phyloP scores from a whole-genome alignment of 2,329 filamentous ascomycete genomes.

The Beauveria sp. region DNA sequence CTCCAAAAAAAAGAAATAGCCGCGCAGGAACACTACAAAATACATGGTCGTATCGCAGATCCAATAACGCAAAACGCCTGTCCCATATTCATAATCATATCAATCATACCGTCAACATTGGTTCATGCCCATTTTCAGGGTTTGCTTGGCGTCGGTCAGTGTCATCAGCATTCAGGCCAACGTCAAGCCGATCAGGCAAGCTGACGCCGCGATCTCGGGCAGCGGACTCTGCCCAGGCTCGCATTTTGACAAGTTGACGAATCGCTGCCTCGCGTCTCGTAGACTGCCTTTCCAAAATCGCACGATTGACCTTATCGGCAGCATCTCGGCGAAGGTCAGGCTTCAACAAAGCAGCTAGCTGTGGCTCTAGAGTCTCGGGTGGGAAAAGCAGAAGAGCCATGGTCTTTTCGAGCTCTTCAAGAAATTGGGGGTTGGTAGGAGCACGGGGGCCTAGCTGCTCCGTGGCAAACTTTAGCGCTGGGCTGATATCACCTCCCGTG shows the following conservation, averaged over 20 bases:
- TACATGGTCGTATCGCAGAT: constrained; percentile 13
- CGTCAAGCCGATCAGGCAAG: constrained; percentile 28
- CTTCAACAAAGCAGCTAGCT: constrained; percentile 68
- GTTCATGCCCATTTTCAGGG: constrained; percentile 38
- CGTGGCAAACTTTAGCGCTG: constrained; percentile 80
- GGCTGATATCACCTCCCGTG: constrained; percentile 62
- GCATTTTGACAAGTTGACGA: constrained; percentile 69
- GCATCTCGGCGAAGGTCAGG: constrained; percentile 73
- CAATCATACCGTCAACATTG: constrained; percentile 44
- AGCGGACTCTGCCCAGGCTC: constrained; percentile 74
- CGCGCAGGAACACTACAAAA: not conserved
- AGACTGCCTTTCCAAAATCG: constrained; percentile 69
- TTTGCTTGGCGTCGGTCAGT: constrained; percentile 19
- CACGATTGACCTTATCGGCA: constrained; percentile 83
- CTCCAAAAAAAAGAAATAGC: not conserved
- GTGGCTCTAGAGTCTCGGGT: constrained; percentile 67
- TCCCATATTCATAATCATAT: constrained; percentile 13
- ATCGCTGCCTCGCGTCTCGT: constrained; percentile 74
- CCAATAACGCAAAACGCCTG: constrained; percentile 10
- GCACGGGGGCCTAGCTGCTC: constrained; percentile 81
- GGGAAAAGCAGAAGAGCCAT: constrained; percentile 90
- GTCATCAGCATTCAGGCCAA: constrained; percentile 32
- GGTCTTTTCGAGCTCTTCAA: constrained; percentile 82
- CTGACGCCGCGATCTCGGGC: constrained; percentile 32
- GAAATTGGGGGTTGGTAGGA: constrained; percentile 70